Percentiles rank a stretch among this genome's conserved stretches.
Evolutionary conservation across 768 basidiomycete species (phyloP).

Genomic region (Paxillus ammoniavirescens): DNA sequence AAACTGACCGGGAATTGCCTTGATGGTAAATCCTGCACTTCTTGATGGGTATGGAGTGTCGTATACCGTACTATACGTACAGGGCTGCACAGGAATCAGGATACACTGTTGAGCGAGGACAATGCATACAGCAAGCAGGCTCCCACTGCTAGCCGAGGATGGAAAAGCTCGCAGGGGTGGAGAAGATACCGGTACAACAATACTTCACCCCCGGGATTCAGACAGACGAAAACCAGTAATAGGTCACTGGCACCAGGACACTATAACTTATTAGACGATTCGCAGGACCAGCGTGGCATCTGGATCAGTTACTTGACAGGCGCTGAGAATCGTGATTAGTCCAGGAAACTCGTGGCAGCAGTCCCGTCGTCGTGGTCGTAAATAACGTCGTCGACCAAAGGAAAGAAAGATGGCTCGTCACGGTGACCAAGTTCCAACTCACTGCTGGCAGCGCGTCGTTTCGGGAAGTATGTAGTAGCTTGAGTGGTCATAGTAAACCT

Average conservation of each 20-base stretch:
- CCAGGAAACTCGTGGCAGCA: not conserved
- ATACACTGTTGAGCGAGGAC: not conserved
- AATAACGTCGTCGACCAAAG: not conserved
- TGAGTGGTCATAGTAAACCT: no score
- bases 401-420: not conserved
- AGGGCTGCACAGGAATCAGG: not conserved
- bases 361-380: not conserved
- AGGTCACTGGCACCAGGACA: conserved; percentile 4
- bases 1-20: conserved; percentile 18
- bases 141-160: not conserved
- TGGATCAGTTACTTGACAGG: not conserved
- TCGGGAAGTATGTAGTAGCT: no score
- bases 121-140: not conserved
- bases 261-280: not conserved
- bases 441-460: no score
- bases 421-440: no score
- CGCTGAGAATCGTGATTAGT: not conserved
- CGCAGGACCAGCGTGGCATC: conserved; percentile 23
- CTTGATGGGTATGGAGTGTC: not conserved
- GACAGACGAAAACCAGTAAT: conserved; percentile 11
- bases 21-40: conserved; percentile 23
- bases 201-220: conserved; percentile 3
- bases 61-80: not conserved
- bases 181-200: not conserved
- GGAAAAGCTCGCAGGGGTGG: not conserved